Evolutionary conservation across 2,329 filamentous ascomycete genomes (phyloP).

Genomic region (Arthroderma sp.): DNA sequence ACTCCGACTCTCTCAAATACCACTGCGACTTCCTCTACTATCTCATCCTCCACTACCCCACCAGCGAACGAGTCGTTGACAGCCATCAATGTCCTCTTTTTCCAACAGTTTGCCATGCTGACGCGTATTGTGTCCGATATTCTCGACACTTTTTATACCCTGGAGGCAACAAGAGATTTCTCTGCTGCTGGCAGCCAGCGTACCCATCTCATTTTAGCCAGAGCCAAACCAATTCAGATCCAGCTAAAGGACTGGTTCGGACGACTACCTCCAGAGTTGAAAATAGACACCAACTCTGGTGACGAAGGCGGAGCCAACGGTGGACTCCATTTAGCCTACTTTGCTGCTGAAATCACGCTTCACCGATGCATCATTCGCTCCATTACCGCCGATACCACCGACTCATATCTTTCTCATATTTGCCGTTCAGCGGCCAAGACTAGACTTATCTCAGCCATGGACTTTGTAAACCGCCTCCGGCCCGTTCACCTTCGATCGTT

Average conservation of each 20-base stretch:
- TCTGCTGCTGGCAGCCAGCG: conserved; percentile 28
- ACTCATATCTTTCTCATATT: conserved; percentile 78
- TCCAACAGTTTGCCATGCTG: conserved; percentile 40
- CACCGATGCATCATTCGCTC: conserved; percentile 84
- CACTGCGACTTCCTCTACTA: neutral
- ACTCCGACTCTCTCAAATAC: conserved; percentile 8
- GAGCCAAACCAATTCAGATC: conserved; percentile 41
- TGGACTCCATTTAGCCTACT: conserved; percentile 82
- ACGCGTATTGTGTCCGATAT: conserved; percentile 41
- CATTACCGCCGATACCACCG: conserved; percentile 44
- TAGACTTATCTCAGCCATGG: conserved; percentile 87
- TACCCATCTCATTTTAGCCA: conserved; percentile 39
- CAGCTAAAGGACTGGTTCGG: conserved; percentile 41
- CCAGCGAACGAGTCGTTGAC: conserved; percentile 7
- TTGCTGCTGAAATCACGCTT: conserved; percentile 84
- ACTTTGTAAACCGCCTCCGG: conserved; percentile 86
- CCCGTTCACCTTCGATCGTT: conserved; percentile 78
- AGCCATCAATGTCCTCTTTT: conserved; percentile 27
- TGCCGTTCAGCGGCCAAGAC: conserved; percentile 90
- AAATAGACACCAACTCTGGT: conserved; percentile 36
- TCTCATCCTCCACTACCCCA: neutral
- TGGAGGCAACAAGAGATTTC: conserved; percentile 35
- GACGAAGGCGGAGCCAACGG: conserved; percentile 34
- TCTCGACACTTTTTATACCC: conserved; percentile 39
- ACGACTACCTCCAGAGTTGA: conserved; percentile 34